Evolutionary conservation across 352 stramenopile genomes (phyloP).

Genomic region (Phytophthora ramorum): DNA sequence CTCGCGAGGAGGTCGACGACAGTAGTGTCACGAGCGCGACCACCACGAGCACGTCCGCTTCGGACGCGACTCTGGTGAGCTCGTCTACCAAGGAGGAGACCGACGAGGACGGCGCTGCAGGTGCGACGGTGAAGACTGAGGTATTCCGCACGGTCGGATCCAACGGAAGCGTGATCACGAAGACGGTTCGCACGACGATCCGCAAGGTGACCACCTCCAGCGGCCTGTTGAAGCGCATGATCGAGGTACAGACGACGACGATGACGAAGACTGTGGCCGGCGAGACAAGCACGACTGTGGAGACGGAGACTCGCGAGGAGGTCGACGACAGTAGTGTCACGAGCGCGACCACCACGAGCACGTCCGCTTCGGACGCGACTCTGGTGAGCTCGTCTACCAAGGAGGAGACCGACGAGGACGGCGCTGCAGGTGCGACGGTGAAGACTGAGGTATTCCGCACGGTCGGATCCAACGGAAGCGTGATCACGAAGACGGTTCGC

Average conservation of each 20-base stretch:
- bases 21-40: too few relatives aligned
- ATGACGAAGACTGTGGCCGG: constrained; percentile 14
- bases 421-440: constrained; percentile 19
- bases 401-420: constrained; percentile 30
- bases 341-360: too few relatives aligned
- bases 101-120: constrained; percentile 3
- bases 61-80: constrained; percentile 4
- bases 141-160: constrained; percentile 7
- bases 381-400: constrained; percentile 26
- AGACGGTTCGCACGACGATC: constrained; percentile 20
- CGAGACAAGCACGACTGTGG: constrained; percentile 22
- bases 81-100: constrained; percentile 7
- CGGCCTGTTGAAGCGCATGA: too few relatives aligned
- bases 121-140: constrained; percentile 12
- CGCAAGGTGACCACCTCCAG: constrained; percentile 7
- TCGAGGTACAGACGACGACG: background rate
- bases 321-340: constrained; percentile 13
- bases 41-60: background rate
- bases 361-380: constrained; percentile 22
- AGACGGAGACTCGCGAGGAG: constrained; percentile 30
- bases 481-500: constrained; percentile 40
- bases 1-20: too few relatives aligned
- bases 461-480: constrained; percentile 26
- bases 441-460: constrained; percentile 38
- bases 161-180: constrained; percentile 11